Evolutionary conservation across 495 filamentous ascomycete genomes (phyloP).

Genomic region (Margaritispora aquatica): DNA sequence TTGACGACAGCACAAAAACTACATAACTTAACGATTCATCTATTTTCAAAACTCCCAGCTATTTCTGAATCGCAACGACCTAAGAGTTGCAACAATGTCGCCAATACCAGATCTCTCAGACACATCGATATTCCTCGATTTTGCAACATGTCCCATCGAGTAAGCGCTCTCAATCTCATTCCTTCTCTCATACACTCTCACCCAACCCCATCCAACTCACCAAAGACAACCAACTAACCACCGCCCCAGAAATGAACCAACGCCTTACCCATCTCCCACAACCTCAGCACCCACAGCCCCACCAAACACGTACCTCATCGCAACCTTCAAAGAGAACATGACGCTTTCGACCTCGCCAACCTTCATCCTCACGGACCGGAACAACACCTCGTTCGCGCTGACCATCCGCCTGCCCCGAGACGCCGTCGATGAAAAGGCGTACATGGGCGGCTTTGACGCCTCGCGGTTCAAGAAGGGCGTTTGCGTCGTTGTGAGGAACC

Average conservation of each 20-base stretch:
- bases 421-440: background rate
- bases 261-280: background rate
- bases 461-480: slow-evolving; percentile 18
- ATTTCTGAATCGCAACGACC: background rate
- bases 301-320: slow-evolving; percentile 13
- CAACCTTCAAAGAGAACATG: slow-evolving; percentile 19
- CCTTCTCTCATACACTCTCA: background rate
- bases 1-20: background rate
- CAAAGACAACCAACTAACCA: background rate
- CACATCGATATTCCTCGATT: slow-evolving; percentile 15
- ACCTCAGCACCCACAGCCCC: background rate
- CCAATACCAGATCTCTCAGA: slow-evolving; percentile 12
- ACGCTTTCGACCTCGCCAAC: slow-evolving; percentile 18
- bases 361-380: slow-evolving; percentile 14
- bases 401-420: slow-evolving; percentile 3
- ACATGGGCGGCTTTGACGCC: slow-evolving; percentile 8
- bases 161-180: background rate
- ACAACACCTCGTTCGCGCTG: slow-evolving; percentile 12
- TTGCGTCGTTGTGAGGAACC: background rate
- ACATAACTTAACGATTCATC: background rate
- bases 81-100: background rate
- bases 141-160: slow-evolving; percentile 7
- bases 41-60: background rate
- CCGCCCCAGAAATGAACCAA: too few species aligned
- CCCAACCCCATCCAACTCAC: too few species aligned